Base-by-base conservation (phyloP, 495 filamentous ascomycete species). In the Penicillium ochrochloron region DNA sequence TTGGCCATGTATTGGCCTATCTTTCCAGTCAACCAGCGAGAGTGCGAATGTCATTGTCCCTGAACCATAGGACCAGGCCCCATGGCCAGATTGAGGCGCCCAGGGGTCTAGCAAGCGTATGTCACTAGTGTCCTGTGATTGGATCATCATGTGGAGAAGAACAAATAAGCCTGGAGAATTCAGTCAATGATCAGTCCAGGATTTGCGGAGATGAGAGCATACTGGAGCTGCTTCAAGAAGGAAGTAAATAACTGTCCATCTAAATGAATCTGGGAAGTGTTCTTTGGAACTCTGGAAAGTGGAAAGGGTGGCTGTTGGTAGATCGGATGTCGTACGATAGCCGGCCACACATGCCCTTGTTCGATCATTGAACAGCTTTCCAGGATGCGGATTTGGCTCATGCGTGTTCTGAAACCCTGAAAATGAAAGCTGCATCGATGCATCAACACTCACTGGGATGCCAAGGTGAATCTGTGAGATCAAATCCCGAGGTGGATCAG, bases 41-140 rank as follows among this genome's bases (percentile, higher is more conserved):
- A 17, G 39, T 4, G 25, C 57, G 60, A 64, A 68, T 62, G 59
- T 39, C 59, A 61, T 68, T 60, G 66, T 65, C 52, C 61, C 65
- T 52, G 58, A 39, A 60, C 46, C 44, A 14, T 9, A 33, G 42
- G 14, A 17, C 34, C n/a, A 29, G 55, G 23, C n/a, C 29, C 33
- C 52, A 34, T 31, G 29, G 31, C 52, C 52, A 21, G 12, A 55
- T 37, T 37, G n/a, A 31, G n/a, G n/a, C 29, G 1, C 2, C 17
- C 33, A 37, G 53, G n/a, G 52, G 33, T 12, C 44, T 48, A 19
- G 19, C 9, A 3, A 48, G 14, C 25, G 44, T 52, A 52, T 52
- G 48, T 52, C 48, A 52, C 48, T 10, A 4, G 11, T 31, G 27
- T 11, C 5, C 25, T 17, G 12, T 52, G 48, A 52, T 52, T 52